Conservation (phyloP, 225 moss, liverwort and hornwort genomes). For the Physcomitrium patens region DNA sequence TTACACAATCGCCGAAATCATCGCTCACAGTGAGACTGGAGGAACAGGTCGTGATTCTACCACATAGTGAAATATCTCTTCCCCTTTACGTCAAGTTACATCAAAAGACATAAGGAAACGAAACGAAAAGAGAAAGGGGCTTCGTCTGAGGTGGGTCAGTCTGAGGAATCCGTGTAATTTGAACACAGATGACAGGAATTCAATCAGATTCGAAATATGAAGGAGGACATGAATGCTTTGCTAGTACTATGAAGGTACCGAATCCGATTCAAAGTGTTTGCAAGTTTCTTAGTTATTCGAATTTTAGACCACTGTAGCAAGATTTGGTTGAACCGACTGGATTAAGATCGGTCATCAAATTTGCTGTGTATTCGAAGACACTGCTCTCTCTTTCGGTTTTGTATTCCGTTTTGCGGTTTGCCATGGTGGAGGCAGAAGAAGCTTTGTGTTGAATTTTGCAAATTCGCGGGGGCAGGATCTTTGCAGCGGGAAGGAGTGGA, state of each 20-base stretch:
- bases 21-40: neutral
- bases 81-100: neutral
- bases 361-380: too few relatives aligned
- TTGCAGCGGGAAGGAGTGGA: conserved; percentile 55
- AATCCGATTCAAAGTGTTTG: neutral
- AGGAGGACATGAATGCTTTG: conserved; percentile 29
- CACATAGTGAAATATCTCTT: neutral
- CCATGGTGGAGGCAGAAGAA: neutral
- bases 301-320: neutral
- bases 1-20: neutral
- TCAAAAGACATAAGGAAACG: too few relatives aligned
- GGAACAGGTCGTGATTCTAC: neutral
- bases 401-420: neutral
- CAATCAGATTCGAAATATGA: conserved; percentile 31
- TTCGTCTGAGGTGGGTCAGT: neutral
- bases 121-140: too few relatives aligned
- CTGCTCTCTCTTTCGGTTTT: neutral
- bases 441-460: conserved; percentile 15
- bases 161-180: conserved; percentile 24
- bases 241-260: conserved; percentile 41
- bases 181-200: conserved; percentile 39
- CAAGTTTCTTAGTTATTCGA: neutral
- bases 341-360: neutral
- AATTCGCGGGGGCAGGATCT: conserved; percentile 40
- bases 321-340: neutral